Base-by-base conservation (phyloP, 2,329 filamentous ascomycete species). In the Beauveria rudraprayagi region DNA sequence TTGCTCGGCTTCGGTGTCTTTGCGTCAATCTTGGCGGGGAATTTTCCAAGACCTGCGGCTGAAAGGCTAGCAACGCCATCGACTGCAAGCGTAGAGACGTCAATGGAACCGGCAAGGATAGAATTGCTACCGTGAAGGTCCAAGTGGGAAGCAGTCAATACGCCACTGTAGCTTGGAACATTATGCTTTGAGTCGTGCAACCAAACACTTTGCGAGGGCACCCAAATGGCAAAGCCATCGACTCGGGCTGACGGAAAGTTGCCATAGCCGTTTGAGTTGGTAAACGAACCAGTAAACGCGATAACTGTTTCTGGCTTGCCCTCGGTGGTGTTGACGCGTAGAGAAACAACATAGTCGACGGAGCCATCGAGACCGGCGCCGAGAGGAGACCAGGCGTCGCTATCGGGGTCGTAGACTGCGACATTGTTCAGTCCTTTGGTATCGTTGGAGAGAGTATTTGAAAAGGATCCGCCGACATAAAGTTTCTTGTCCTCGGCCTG, bases 391-490 rank as follows among this genome's bases (percentile, higher is more conserved):
- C 93, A 99, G 30, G 80, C 73, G 65, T 90, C 84, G 62, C 82
- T 82, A 17, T 80, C 74, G 4, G 82, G 84, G 63, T 92, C 86
- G 71, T 91, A 97, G 9, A 87, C 78, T 6, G 90, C 94, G 47
- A 96, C 80, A 65, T 92, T 87, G 64, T 83, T 85, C 34, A 99
- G 77, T 7, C 85, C 88, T n/a, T 80, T 71, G 14, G 79, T 82
- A 2, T 80, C 80, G 51, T 82, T 81, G 60, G 84, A 80, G 26
- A 79, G 79, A 0, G 91, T 92, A 69, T 88, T 86, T 57, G 86
- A 89, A 73, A 99, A 99, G 59, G 85, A 84, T 54, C 94, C 94
- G 19, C 91, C 94, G 50, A 94, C 86, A 68, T 90, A 99, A 14
- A 97, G 77, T 40, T 75, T 78, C 19, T 83, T 83, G 58, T 80